Base-by-base conservation (phyloP, 2,329 filamentous ascomycete species). In the Phaeosphaeriaceae sp. region DNA sequence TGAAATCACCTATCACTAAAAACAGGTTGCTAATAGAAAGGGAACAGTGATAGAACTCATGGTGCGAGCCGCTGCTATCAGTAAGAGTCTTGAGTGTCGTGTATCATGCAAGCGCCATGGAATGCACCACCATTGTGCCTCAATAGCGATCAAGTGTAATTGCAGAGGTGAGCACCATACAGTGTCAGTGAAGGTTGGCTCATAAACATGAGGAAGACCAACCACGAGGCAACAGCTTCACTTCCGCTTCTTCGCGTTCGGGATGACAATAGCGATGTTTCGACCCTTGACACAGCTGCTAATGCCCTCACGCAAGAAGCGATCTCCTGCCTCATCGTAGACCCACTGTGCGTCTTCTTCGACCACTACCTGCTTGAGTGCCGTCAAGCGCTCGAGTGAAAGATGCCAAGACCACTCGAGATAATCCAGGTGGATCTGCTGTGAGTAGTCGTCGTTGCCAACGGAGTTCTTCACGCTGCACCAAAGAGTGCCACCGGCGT, bases 261-360 rank as follows among this genome's bases (percentile, higher is more conserved):
- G 49, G n/a, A 51, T 15, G 36, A 51, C 22, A 17, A 51, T 44
- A 1, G 42, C 36, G 22, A 51, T 21, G n/a, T 31, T 40, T 2
- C 49, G 21, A 21, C 22, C 49, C 40, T 31, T 44, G 21, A 51
- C 49, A 4, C 20, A 25, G 24, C 40, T 44, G 20, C 22, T 2
- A 33, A 51, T 31, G 2, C 49, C 49, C 7, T 25, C 33, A 17
- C 49, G 49, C 7, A 51, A 19, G 7, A 25, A 19, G 7, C 17
- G 22, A 11, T 51, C 49, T 9, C 24, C n/a, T 10, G 17, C 19
- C 7, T 22, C 20, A 3, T n/a, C 19, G 40, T 51, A 51, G 9
- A 45, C n/a, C 49, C 36, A 51, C 21, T 51, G 49, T 10, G 13
- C 10, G 36, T 51, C 49, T n/a, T 45, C 17, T 20, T 44, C 49